Base-by-base conservation (phyloP, 2,329 filamentous ascomycete genomes). In the Paecilomyces fulvus region DNA sequence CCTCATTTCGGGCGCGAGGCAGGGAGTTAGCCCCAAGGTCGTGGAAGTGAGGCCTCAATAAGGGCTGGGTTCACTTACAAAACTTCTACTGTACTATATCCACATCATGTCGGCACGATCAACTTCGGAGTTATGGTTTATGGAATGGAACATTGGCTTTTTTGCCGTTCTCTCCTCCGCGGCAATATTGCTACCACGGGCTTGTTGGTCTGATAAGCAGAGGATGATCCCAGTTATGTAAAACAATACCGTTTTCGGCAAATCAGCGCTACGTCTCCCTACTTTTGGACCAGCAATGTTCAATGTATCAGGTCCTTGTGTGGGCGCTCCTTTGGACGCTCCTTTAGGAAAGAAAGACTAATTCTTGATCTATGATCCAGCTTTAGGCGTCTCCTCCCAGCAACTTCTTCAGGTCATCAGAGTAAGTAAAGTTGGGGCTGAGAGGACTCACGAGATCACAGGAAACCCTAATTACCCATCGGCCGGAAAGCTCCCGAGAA, bases 221-320 rank as follows among this genome's bases (percentile, higher is more conserved):
- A 49, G 9, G 52, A 48, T 17, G 52, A 48, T 17, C 23, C 51
- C 14, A 30, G 43, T 21, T 25, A 51, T 37, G 57, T 53, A 56
- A 56, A 51, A 49, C 17, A 52, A 58, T 58, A 53, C 56, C 56
- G 54, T 43, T 56, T 58, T 56, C n/a, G 56, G 56, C 51, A 58
- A 56, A 17, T 37, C 20, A 46, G 50, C 55, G 56, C 56, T 54
- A 52, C 48, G 14, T 49, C 37, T 17, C 12, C 3, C 30, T 14
- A 37, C 12, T 7, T 43, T 9, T 8, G 3, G 37, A 17, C 3
- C n/a, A 9, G 3, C 6, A 43, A 43, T 43, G n/a, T 20, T n/a
- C 25, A 28, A 28, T 28, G 25, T 20, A 20, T 43, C 7, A 43
- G n/a, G 14, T n/a, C n/a, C 37, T 43, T n/a, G n/a, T 17, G 5